phyloP scores from a whole-genome alignment of 2,329 filamentous ascomycete genomes.

The Aspergillus amoenus region DNA sequence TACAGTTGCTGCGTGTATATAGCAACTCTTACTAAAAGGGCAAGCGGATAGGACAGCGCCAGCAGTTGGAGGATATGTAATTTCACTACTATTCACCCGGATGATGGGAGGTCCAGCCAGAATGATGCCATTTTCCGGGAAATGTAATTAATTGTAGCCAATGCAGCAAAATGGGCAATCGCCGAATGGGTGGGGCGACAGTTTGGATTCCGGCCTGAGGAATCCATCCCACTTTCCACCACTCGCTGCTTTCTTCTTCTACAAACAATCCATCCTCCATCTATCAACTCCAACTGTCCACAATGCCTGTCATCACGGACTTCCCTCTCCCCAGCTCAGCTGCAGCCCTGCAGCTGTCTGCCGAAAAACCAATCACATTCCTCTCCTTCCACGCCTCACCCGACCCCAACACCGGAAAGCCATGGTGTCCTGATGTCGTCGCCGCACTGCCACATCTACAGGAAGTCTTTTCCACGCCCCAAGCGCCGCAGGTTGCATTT shows the following conservation, averaged over 20 bases:
- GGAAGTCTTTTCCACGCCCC: conserved; percentile 27
- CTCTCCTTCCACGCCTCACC: conserved; percentile 39
- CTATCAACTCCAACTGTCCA: not conserved
- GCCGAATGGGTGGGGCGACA: too few species aligned
- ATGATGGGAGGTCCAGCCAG: too few species aligned
- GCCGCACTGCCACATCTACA: conserved; percentile 35
- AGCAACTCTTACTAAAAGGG: too few species aligned
- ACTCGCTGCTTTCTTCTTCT: not conserved
- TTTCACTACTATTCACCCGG: too few species aligned
- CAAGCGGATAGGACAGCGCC: too few species aligned
- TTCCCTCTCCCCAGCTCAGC: not conserved
- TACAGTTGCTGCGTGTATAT: too few species aligned
- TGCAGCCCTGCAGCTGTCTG: not conserved
- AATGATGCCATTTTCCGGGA: too few species aligned
- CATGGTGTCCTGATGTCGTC: conserved; percentile 45
- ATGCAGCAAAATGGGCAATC: too few species aligned
- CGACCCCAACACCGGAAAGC: conserved; percentile 34
- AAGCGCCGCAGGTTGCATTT: conserved; percentile 26
- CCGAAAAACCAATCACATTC: conserved; percentile 21
- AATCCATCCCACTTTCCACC: too few species aligned
- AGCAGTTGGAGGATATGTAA: too few species aligned
- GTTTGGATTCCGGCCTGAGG: too few species aligned
- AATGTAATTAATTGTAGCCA: too few species aligned
- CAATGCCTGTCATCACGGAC: not conserved
- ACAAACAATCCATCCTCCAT: not conserved